Conservation (phyloP, 139 green algal genomes). For the Coelastrella sp. region DNA sequence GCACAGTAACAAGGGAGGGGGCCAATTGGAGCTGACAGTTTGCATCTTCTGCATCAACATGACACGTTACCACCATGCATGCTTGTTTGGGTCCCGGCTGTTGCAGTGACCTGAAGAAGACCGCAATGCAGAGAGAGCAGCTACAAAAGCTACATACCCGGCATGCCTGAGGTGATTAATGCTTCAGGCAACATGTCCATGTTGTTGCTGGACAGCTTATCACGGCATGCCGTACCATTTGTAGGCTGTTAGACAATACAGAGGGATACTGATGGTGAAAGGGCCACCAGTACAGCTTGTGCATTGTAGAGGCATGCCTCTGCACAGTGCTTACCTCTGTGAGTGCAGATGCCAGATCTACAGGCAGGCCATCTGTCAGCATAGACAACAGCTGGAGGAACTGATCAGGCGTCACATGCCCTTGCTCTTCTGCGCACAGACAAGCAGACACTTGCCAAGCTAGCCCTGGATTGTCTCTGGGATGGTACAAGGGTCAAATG, state of each 20-base stretch:
- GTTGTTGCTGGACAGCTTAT: background rate
- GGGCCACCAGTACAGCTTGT: no score
- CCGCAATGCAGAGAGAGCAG: background rate
- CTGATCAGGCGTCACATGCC: background rate
- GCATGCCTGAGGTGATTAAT: background rate
- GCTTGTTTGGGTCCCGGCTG: background rate
- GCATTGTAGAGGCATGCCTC: background rate
- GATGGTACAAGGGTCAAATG: no score
- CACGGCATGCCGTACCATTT: no score
- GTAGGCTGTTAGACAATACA: no score
- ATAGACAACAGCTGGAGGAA: slow-evolving; percentile 20
- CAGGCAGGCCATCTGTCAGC: background rate
- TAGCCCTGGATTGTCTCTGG: no score
- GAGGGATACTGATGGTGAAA: no score
- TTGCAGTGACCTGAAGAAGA: background rate
- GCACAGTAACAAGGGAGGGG: no score
- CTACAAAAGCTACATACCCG: background rate
- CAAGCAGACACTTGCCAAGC: no score
- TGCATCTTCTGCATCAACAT: no score
- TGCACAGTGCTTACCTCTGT: background rate
- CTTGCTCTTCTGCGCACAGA: background rate
- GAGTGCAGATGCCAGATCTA: background rate
- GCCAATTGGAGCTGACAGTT: no score
- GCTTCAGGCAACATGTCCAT: background rate
- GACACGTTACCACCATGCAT: background rate